phyloP scores from a whole-genome alignment of 495 filamentous ascomycete species.

The Corynascus novoguineensis region DNA sequence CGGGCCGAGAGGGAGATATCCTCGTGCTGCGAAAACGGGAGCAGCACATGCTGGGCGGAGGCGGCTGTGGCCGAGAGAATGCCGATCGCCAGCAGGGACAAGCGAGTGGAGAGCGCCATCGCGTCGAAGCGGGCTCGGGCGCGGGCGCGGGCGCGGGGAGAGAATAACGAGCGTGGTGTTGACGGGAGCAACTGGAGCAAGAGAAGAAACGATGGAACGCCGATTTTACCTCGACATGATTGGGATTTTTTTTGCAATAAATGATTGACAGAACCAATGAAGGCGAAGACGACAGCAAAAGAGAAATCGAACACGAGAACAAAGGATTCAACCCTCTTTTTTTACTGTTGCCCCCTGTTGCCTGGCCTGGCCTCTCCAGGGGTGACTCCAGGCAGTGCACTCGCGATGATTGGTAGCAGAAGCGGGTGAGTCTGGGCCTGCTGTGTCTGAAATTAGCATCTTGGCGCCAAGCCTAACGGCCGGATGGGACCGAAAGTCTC shows the following conservation, averaged over 20 bases:
- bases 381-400: neutral
- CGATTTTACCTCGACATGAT: slow-evolving; percentile 9
- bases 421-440: neutral
- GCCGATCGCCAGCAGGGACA: slow-evolving; percentile 9
- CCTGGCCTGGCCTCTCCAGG: neutral
- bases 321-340: neutral
- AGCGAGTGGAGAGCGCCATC: slow-evolving; percentile 19
- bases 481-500: neutral
- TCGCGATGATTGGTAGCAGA: neutral
- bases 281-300: neutral
- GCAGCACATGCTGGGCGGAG: slow-evolving; percentile 16
- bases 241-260: too few species aligned
- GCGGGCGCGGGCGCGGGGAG: neutral
- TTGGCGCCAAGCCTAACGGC: neutral
- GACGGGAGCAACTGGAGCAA: neutral
- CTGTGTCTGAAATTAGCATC: neutral
- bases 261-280: neutral
- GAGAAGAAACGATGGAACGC: slow-evolving; percentile 5
- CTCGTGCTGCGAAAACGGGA: slow-evolving; percentile 18
- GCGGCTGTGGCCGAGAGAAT: slow-evolving; percentile 3
- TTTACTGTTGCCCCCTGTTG: slow-evolving; percentile 3
- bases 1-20: slow-evolving; percentile 8
- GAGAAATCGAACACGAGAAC: neutral
- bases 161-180: neutral
- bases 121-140: neutral